These are phyloP conservation scores for Leccinum subtestaceum DNA, from an alignment of 768 basidiomycete species.

Conservation along the genomic window DNA sequence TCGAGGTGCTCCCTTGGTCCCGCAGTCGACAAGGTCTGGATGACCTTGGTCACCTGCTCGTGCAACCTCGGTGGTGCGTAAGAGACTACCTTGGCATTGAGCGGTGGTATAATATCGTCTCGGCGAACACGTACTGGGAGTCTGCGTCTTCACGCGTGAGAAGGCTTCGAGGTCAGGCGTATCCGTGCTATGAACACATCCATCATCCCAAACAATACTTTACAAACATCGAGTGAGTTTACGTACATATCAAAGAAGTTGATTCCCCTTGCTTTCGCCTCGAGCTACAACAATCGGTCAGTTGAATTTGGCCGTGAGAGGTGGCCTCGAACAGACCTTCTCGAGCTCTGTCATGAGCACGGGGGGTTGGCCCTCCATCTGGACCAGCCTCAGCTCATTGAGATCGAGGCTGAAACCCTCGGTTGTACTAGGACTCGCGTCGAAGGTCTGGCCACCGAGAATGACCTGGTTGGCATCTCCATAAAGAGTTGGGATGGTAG, in stretches of 20 bases:
- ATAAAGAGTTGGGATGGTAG: conserved; percentile 11
- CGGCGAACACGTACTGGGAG: conserved; percentile 35
- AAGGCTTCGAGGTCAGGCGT: conserved; percentile 56
- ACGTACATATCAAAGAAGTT: conserved; percentile 86
- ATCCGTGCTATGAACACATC: conserved; percentile 57
- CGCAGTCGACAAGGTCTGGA: conserved; percentile 63
- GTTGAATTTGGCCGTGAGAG: neutral
- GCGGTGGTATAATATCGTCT: neutral
- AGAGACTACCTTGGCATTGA: conserved; percentile 35
- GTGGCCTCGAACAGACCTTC: conserved; percentile 50
- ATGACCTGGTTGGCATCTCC: conserved; percentile 20
- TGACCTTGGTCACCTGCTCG: conserved; percentile 55
- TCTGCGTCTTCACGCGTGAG: conserved; percentile 35
- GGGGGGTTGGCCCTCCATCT: conserved; percentile 66
- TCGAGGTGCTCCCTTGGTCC: conserved; percentile 63
- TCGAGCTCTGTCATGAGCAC: conserved; percentile 88
- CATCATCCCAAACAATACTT: conserved; percentile 1
- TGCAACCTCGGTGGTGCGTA: conserved; percentile 62
- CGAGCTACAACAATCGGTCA: conserved; percentile 49
- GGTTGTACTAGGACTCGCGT: conserved; percentile 16
- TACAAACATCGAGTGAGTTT: neutral
- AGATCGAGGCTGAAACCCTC: conserved; percentile 71
- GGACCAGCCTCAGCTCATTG: conserved; percentile 67
- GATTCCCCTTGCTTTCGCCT: conserved; percentile 70
- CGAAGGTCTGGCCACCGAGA: conserved; percentile 28